Evolutionary conservation across 441 rosid genomes (phyloP), one percentile per base, ranked within the genome.

Genomic region (Jatropha multifida): DNA sequence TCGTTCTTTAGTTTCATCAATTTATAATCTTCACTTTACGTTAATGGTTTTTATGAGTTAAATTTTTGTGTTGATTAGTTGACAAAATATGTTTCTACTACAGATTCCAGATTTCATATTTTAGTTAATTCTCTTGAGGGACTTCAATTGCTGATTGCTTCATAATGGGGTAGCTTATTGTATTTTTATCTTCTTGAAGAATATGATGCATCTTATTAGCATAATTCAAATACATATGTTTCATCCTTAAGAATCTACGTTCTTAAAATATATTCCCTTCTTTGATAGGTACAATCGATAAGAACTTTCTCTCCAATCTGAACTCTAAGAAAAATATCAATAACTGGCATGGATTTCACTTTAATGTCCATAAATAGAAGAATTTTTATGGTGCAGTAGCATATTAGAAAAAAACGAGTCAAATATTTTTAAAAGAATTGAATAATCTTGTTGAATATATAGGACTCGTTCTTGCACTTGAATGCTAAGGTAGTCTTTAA

Each of bases 321-420:
- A 48, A 13, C 51, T 54, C 76, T 13, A 6, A 23, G 44, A 58
- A 69, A 46, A 65, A 55, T 18, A 77, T 15, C 11, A 14, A 69
- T 48, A 52, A 54, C 65, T 62, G 52, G 23, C 56, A 17, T 51
- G 73, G 4, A 52, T 60, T 20, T 5, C 15, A 9, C 12, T 55
- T 48, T 65, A 58, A 72, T 40, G 9, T 41, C 20, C 55, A 60
- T 56, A 64, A 73, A 71, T 40, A 68, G 62, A 52, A 74, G 59
- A 44, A 67, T 77, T 69, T 40, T 42, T 42, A 32, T 26, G 42
- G 56, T 62, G 44, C 70, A 7, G 63, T 58, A 27, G 37, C 37
- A 49, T 64, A 70, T 17, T 37, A 52, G 23, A 26, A 18, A 49
- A 40, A 42, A 59, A 74, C 60, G 60, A 62, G 41, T 56, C 23